Percentiles rank a stretch among this genome's conserved stretches.
Evolutionary conservation across 2,329 filamentous ascomycete genomes (phyloP).

Genomic region (Fusarium vanettenii): DNA sequence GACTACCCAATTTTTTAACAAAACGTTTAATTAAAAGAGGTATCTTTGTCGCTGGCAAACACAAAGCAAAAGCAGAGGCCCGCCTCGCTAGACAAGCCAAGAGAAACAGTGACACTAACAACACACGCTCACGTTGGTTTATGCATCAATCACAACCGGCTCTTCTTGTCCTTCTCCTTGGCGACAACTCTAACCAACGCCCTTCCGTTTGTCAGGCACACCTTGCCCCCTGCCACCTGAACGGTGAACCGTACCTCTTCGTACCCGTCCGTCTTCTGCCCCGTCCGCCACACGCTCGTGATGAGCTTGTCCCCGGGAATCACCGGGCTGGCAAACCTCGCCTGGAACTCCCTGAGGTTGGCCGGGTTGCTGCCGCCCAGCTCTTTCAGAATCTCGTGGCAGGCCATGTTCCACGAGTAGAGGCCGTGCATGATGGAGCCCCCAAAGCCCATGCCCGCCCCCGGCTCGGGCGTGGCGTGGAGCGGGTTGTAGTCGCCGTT

Average conservation of each 20-base stretch:
- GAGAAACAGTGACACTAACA: neutral
- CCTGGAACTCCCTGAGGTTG: slow-evolving; percentile 90
- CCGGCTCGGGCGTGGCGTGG: slow-evolving; percentile 87
- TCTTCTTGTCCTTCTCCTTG: neutral
- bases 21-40: neutral
- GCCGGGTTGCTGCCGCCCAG: slow-evolving; percentile 82
- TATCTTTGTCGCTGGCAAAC: neutral
- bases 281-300: slow-evolving; percentile 84
- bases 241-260: slow-evolving; percentile 88
- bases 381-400: slow-evolving; percentile 77
- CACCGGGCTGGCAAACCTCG: slow-evolving; percentile 86
- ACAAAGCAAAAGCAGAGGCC: neutral
- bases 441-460: slow-evolving; percentile 90
- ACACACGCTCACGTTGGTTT: neutral
- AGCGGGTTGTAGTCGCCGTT: slow-evolving; percentile 97
- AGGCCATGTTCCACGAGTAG: slow-evolving; percentile 85
- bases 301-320: slow-evolving; percentile 85
- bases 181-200: slow-evolving; percentile 67
- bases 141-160: neutral
- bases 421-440: slow-evolving; percentile 91
- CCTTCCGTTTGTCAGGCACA: slow-evolving; percentile 87
- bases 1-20: neutral
- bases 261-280: slow-evolving; percentile 71
- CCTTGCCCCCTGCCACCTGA: slow-evolving; percentile 82
- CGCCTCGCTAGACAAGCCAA: neutral